These are phyloP conservation scores for Middelhovenomyces tepae DNA, from an alignment of 805 yeast genomes.

Conservation along the genomic window DNA sequence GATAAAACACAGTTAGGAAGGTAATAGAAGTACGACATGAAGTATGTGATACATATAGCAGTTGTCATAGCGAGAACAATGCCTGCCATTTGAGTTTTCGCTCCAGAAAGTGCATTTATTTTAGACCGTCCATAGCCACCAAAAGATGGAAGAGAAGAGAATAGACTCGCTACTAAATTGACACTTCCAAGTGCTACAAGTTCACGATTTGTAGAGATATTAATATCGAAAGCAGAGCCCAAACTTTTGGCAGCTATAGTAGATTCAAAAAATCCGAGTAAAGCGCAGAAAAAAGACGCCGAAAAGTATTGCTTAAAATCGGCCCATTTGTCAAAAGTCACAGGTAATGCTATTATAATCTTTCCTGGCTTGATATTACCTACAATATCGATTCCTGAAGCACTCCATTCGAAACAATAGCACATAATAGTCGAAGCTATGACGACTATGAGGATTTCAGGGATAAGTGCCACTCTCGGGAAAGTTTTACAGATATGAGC, in stretches of 20 bases:
- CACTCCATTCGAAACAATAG: conserved; percentile 26
- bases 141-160: conserved; percentile 72
- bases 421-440: conserved; percentile 49
- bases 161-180: conserved; percentile 50
- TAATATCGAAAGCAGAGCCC: conserved; percentile 55
- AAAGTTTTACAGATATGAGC: conserved; percentile 26
- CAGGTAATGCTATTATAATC: conserved; percentile 49
- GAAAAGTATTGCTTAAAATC: conserved; percentile 49
- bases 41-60: conserved; percentile 49
- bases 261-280: conserved; percentile 86
- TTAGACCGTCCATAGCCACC: conserved; percentile 96
- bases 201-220: conserved; percentile 79
- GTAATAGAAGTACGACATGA: conserved; percentile 56
- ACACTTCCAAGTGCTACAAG: conserved; percentile 79
- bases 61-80: conserved; percentile 73
- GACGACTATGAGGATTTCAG: conserved; percentile 80
- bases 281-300: conserved; percentile 70
- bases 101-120: conserved; percentile 81
- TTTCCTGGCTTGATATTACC: conserved; percentile 55
- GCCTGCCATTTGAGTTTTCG: conserved; percentile 77
- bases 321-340: conserved; percentile 37
- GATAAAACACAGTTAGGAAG: conserved; percentile 75
- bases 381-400: conserved; percentile 51
- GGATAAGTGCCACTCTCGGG: conserved; percentile 53
- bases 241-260: conserved; percentile 87